Conservation (phyloP, 108 stramenopile species). For the Aurantiochytrium sp. region DNA sequence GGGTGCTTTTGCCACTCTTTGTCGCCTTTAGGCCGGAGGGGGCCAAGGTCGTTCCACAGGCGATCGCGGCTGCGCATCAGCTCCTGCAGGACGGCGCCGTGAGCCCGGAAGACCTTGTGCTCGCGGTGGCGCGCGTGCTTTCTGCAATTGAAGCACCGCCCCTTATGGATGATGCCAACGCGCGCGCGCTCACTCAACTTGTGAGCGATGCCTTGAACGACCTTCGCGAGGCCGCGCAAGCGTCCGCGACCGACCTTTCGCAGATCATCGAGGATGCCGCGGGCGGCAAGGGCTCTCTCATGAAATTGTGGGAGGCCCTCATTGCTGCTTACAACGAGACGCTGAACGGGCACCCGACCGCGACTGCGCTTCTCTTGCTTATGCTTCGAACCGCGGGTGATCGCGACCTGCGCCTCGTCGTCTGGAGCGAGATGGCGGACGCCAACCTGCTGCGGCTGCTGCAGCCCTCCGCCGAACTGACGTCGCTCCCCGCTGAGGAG, state of each 20-base stretch:
- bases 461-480: not conserved
- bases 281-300: not conserved
- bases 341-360: not conserved
- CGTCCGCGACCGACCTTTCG: not conserved
- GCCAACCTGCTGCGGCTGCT: not conserved
- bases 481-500: not conserved
- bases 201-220: not conserved
- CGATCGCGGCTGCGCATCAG: not conserved
- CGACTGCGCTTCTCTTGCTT: not conserved
- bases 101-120: not conserved
- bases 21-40: not conserved
- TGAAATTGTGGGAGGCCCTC: not conserved
- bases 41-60: not conserved
- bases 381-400: not conserved
- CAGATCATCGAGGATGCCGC: not conserved
- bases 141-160: not conserved
- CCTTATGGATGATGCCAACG: not conserved
- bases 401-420: not conserved
- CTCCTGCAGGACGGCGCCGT: not conserved
- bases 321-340: slow-evolving; percentile 14
- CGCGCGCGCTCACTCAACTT: not conserved
- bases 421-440: not conserved
- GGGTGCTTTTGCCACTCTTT: not conserved
- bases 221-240: not conserved
- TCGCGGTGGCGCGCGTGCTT: not conserved